Evolutionary conservation across 1,284 basidiomycete species (phyloP).

Genomic region (Puccinia horiana): DNA sequence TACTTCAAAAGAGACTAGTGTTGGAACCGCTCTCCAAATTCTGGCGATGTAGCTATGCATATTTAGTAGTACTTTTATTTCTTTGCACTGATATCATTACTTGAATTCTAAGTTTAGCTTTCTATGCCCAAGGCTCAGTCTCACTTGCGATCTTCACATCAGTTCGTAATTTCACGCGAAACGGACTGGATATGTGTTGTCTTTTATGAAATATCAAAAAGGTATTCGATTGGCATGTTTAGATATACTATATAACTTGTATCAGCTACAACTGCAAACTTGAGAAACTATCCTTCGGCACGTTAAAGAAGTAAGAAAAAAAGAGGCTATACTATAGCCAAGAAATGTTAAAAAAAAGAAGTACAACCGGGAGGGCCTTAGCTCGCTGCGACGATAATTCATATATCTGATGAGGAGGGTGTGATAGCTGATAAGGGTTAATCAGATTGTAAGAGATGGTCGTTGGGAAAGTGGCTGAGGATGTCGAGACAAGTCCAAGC

Average conservation of each 20-base stretch:
- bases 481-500: neutral
- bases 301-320: neutral
- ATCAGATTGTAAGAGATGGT: neutral
- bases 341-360: neutral
- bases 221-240: neutral
- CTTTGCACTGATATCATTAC: neutral
- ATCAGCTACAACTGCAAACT: neutral
- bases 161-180: neutral
- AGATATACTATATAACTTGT: no score
- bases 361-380: neutral
- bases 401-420: no score
- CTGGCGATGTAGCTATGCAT: neutral
- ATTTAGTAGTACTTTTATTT: neutral
- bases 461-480: neutral
- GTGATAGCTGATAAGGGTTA: neutral
- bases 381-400: no score
- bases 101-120: neutral
- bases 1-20: neutral
- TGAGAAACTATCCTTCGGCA: neutral
- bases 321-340: neutral
- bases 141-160: no score
- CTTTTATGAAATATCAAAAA: neutral
- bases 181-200: neutral
- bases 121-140: neutral
- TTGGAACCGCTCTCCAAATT: neutral